These are phyloP conservation scores for Oryza brachyantha DNA, from an alignment of 176 grass and related monocot genomes.

Conservation along the genomic window DNA sequence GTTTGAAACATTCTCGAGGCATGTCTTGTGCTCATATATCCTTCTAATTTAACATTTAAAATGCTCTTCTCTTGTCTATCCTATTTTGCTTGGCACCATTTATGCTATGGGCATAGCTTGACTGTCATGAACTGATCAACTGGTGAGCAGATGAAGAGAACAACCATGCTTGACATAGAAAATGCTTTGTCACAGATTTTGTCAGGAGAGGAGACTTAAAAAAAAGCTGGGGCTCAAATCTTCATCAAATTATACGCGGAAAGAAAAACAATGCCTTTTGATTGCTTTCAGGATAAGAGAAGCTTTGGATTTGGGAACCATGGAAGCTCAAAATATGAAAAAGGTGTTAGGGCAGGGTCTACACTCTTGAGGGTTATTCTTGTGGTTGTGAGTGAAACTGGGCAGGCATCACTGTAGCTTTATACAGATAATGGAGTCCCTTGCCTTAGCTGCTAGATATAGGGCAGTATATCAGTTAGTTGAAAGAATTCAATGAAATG, in stretches of 20 bases:
- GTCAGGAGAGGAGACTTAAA: background rate
- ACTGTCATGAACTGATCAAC: constrained; percentile 40
- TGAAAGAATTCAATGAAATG: background rate
- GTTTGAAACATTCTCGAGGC: constrained; percentile 43
- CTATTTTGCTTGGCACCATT: constrained; percentile 34
- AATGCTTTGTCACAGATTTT: background rate
- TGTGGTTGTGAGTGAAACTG: background rate
- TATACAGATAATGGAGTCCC: background rate
- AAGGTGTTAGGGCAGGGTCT: background rate
- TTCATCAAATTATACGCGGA: background rate
- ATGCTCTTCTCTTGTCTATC: constrained; percentile 52
- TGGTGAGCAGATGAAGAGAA: background rate
- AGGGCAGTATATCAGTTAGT: background rate
- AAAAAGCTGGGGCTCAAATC: background rate
- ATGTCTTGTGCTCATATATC: constrained; percentile 28
- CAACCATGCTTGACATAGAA: background rate
- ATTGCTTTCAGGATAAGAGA: background rate
- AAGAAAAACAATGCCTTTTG: background rate
- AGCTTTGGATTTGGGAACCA: background rate
- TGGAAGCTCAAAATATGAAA: background rate
- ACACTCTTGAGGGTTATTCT: background rate
- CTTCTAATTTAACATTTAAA: constrained; percentile 9
- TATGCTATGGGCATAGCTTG: constrained; percentile 41
- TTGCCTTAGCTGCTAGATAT: background rate
- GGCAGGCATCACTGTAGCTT: background rate